Evolutionary conservation across 352 stramenopile genomes (phyloP).

Genomic region (Phytophthora brassicae): DNA sequence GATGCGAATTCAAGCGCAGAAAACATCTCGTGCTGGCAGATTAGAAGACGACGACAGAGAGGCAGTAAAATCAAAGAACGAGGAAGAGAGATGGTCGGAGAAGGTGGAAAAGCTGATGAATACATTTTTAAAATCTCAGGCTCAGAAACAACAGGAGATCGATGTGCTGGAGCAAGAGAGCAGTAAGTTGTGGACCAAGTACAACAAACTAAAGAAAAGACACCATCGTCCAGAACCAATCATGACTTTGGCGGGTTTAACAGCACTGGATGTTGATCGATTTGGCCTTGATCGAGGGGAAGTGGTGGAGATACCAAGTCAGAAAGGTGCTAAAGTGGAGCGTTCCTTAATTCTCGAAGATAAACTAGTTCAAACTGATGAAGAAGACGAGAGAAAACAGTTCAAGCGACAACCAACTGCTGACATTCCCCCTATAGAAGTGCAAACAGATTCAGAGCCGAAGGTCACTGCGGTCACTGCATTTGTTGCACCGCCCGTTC

Average conservation of each 20-base stretch:
- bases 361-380: constrained; percentile 62
- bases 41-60: constrained; percentile 55
- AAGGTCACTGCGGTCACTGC: not conserved
- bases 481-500: constrained; percentile 4
- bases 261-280: constrained; percentile 56
- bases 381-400: constrained; percentile 29
- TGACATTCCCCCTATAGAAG: constrained; percentile 11
- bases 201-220: constrained; percentile 41
- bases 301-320: constrained; percentile 3
- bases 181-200: constrained; percentile 51
- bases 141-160: constrained; percentile 67
- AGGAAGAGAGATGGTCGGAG: constrained; percentile 29
- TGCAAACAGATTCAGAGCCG: constrained; percentile 33
- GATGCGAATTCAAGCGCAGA: constrained; percentile 17
- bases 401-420: constrained; percentile 4
- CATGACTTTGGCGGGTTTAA: constrained; percentile 52
- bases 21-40: constrained; percentile 38
- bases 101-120: constrained; percentile 65
- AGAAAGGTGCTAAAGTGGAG: not conserved
- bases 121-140: constrained; percentile 56
- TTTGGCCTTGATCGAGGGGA: constrained; percentile 63
- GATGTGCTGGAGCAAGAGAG: constrained; percentile 62
- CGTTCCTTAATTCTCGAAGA: constrained; percentile 33
- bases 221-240: constrained; percentile 25
- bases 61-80: constrained; percentile 5